Percentiles rank a stretch among this genome's conserved stretches.
Conservation (phyloP, 2,329 filamentous ascomycete species). For the Alternaria sp. region DNA sequence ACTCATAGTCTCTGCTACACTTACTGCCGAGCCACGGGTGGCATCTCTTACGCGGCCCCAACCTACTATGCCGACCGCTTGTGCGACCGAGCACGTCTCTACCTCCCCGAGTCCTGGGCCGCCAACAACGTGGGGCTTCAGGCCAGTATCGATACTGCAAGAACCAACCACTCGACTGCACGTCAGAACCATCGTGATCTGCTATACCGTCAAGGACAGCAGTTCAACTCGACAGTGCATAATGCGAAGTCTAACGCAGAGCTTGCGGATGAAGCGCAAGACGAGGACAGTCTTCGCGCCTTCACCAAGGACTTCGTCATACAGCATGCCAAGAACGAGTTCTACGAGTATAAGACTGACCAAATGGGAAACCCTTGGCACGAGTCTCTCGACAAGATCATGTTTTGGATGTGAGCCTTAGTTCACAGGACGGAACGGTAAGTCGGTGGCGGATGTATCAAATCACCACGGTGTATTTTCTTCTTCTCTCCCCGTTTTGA, state of each 20-base stretch:
- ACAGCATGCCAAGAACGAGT: not conserved
- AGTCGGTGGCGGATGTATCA: not conserved
- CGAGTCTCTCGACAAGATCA: not conserved
- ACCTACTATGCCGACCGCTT: not conserved
- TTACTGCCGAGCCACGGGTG: not conserved
- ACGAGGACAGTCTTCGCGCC: not conserved
- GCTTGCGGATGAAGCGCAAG: not conserved
- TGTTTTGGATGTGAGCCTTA: not conserved
- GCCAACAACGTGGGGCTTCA: not conserved
- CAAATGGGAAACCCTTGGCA: not conserved
- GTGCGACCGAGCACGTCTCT: not conserved
- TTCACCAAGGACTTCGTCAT: not conserved
- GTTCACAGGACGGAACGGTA: not conserved
- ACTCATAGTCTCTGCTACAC: not conserved
- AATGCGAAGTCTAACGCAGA: not conserved
- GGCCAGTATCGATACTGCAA: not conserved
- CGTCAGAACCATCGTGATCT: not conserved
- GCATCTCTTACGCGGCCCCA: not conserved
- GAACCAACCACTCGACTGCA: not conserved
- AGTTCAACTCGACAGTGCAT: not conserved
- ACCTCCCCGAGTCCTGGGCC: not conserved
- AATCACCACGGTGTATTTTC: accelerated
- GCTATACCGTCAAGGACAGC: not conserved
- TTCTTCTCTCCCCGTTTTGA: not conserved
- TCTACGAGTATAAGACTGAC: not conserved